Evolutionary conservation across 768 basidiomycete species (phyloP).

Genomic region (Leccinum variicolor): DNA sequence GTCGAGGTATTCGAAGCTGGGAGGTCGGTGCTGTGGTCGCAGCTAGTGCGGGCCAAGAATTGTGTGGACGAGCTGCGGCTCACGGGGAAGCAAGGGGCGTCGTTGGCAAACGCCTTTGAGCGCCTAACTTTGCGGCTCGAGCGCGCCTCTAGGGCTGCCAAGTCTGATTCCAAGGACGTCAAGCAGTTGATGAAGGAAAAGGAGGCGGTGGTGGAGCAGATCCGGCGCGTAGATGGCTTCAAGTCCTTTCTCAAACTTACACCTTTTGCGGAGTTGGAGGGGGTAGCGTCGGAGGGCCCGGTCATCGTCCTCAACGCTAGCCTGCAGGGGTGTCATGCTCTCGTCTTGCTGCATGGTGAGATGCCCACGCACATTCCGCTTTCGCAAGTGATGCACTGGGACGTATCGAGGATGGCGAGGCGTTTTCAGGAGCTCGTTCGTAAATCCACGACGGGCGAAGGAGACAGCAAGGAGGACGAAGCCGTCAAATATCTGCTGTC

Average conservation of each 20-base stretch:
- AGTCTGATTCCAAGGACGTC: slow-evolving; percentile 12
- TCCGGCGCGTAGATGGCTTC: slow-evolving; percentile 32
- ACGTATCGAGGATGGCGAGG: slow-evolving; percentile 20
- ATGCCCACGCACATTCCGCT: slow-evolving; percentile 21
- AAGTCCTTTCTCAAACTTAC: slow-evolving; percentile 27
- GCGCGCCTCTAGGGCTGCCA: slow-evolving; percentile 6
- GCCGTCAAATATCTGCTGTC: slow-evolving; percentile 13
- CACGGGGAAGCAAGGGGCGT: slow-evolving; percentile 14
- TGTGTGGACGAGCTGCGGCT: slow-evolving; percentile 26
- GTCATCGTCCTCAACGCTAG: slow-evolving; percentile 34
- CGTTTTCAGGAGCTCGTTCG: slow-evolving; percentile 14
- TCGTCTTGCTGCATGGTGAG: slow-evolving; percentile 15
- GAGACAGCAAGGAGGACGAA: not conserved
- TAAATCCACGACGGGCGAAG: not conserved
- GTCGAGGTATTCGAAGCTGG: slow-evolving; percentile 32
- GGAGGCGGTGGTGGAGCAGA: slow-evolving; percentile 25
- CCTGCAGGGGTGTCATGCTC: slow-evolving; percentile 19
- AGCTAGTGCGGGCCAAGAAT: slow-evolving; percentile 25
- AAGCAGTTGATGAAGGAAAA: slow-evolving; percentile 25
- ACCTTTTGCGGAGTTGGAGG: slow-evolving; percentile 24
- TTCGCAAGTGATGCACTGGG: slow-evolving; percentile 11
- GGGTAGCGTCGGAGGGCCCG: slow-evolving; percentile 32
- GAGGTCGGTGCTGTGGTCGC: slow-evolving; percentile 34
- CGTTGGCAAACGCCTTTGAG: slow-evolving; percentile 22
- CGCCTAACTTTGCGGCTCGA: slow-evolving; percentile 17